Evolutionary conservation across 352 stramenopile species (phyloP).

Genomic region (Thalassiosira hispida): DNA sequence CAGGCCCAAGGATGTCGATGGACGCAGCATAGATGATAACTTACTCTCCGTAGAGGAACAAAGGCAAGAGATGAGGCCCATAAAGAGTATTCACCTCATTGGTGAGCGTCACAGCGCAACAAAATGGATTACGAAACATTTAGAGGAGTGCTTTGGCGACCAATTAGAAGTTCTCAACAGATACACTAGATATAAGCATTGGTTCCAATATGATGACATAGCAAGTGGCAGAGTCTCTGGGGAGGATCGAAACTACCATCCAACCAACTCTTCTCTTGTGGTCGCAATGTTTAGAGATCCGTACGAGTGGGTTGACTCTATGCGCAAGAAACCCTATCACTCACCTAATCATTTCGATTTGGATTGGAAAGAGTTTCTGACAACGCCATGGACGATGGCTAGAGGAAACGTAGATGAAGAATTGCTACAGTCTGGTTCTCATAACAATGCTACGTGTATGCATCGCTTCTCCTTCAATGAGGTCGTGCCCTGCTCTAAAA

Average conservation of each 20-base stretch:
- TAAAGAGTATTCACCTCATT: not conserved
- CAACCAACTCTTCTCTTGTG: constrained; percentile 64
- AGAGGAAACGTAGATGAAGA: constrained; percentile 46
- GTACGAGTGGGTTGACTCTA: constrained; percentile 55
- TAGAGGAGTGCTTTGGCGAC: constrained; percentile 35
- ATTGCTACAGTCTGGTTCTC: constrained; percentile 21
- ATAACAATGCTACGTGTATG: constrained; percentile 36
- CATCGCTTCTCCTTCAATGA: constrained; percentile 44
- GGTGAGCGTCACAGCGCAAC: constrained; percentile 43
- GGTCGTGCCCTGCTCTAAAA: constrained; percentile 33
- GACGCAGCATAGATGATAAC: not conserved
- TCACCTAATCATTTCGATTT: constrained; percentile 27
- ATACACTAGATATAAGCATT: constrained; percentile 41
- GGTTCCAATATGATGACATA: constrained; percentile 69
- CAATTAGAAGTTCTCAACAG: constrained; percentile 3
- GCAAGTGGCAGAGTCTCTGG: constrained; percentile 13
- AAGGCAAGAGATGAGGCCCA: not conserved
- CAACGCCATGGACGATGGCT: constrained; percentile 69
- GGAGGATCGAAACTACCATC: constrained; percentile 16
- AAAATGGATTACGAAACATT: constrained; percentile 53
- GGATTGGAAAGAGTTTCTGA: constrained; percentile 78
- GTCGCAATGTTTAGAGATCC: constrained; percentile 61
- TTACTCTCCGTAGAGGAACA: not conserved
- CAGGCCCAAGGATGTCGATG: not conserved
- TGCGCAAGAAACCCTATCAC: constrained; percentile 43